A percentile compares a stretch with the other conserved stretches of the same genome.
phyloP scores from a whole-genome alignment of 1,139 yeast species.

The Pichia sp. region DNA sequence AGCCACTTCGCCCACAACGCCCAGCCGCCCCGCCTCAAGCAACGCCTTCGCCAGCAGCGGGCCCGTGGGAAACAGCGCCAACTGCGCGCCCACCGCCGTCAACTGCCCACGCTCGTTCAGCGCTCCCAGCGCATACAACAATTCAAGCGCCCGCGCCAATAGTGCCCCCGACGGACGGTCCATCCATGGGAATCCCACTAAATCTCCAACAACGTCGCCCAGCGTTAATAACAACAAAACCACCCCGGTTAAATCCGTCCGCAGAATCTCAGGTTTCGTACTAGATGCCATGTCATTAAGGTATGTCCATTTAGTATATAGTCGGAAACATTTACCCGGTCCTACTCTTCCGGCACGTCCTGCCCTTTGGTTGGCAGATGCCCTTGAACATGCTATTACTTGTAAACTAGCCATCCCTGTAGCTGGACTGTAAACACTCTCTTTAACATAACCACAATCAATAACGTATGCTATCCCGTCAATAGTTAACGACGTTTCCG shows the following conservation, averaged over 20 bases:
- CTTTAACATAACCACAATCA: conserved; percentile 91
- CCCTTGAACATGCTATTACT: conserved; percentile 82
- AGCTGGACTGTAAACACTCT: conserved; percentile 71
- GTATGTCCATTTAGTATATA: conserved; percentile 84
- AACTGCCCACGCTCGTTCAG: conserved; percentile 72
- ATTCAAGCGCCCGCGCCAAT: conserved; percentile 69
- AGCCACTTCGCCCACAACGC: conserved; percentile 60
- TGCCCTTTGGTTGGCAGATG: conserved; percentile 93
- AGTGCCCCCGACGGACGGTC: conserved; percentile 77
- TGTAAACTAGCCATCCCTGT: conserved; percentile 89
- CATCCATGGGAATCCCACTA: conserved; percentile 79
- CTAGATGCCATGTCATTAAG: conserved; percentile 68
- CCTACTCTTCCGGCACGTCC: conserved; percentile 98
- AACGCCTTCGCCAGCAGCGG: conserved; percentile 82
- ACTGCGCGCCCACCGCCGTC: conserved; percentile 71
- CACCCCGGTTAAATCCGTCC: conserved; percentile 75
- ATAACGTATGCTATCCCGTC: conserved; percentile 86
- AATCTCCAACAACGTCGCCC: conserved; percentile 78
- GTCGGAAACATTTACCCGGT: conserved; percentile 88
- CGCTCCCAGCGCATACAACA: conserved; percentile 82
- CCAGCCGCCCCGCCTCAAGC: conserved; percentile 52
- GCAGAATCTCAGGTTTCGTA: conserved; percentile 82
- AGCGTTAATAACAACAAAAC: conserved; percentile 68
- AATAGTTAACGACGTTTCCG: conserved; percentile 93
- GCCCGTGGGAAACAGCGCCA: conserved; percentile 92